These are phyloP conservation scores for Yarrowia deformans DNA, from an alignment of 805 yeast species.

Conservation along the genomic window DNA sequence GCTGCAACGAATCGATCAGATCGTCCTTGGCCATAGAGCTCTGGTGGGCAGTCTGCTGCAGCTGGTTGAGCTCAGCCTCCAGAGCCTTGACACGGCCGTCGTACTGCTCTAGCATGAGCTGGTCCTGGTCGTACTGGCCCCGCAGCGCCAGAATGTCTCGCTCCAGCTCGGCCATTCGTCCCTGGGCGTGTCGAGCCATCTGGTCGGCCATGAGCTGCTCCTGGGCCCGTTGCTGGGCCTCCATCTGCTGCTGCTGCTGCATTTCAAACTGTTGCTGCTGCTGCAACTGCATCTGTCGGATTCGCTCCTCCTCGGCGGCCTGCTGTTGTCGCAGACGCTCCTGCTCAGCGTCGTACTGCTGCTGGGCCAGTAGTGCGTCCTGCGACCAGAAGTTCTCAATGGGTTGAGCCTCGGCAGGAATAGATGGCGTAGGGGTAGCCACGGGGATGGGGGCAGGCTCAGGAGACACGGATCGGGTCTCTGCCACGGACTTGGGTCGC, in stretches of 20 bases:
- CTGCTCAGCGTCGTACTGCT: slow-evolving; percentile 65
- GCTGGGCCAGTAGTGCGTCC: slow-evolving; percentile 54
- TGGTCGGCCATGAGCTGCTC: slow-evolving; percentile 73
- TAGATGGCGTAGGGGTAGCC: slow-evolving; percentile 45
- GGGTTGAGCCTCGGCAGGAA: slow-evolving; percentile 51
- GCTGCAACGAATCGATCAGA: slow-evolving; percentile 68
- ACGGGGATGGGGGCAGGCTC: slow-evolving; percentile 42
- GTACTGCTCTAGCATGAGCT: slow-evolving; percentile 81
- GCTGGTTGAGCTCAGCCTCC: slow-evolving; percentile 71
- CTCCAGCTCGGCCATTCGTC: slow-evolving; percentile 80
- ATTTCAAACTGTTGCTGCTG: slow-evolving; percentile 76
- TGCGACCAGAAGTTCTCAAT: slow-evolving; percentile 56
- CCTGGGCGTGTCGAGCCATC: slow-evolving; percentile 74
- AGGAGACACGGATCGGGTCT: slow-evolving; percentile 43
- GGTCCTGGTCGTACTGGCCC: slow-evolving; percentile 87
- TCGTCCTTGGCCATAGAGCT: slow-evolving; percentile 82
- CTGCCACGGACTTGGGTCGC: slow-evolving; percentile 50
- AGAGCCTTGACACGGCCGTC: slow-evolving; percentile 83
- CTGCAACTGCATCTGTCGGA: slow-evolving; percentile 69
- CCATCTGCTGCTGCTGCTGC: slow-evolving; percentile 73
- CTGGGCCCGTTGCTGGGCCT: slow-evolving; percentile 72
- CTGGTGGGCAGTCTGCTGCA: slow-evolving; percentile 70
- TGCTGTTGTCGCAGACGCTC: slow-evolving; percentile 65
- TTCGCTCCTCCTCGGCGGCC: slow-evolving; percentile 68
- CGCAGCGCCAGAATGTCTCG: slow-evolving; percentile 76